Evolutionary conservation across 2,329 filamentous ascomycete species (phyloP).

Genomic region (Botryotinia convoluta): DNA sequence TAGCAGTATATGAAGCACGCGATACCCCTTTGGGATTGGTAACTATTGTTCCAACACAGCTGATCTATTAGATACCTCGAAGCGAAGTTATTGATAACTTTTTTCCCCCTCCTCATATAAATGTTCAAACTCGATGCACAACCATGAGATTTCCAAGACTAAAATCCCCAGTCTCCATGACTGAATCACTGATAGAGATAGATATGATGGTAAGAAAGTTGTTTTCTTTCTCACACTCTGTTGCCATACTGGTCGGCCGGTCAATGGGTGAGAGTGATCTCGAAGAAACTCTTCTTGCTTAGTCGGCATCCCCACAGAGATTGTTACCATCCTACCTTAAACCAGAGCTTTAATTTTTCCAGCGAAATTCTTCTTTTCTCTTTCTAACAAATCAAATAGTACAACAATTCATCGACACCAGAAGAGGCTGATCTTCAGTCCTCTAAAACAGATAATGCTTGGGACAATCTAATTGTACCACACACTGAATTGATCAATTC

Average conservation of each 20-base stretch:
- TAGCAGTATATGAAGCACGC: background rate
- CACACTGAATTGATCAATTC: background rate
- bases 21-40: background rate
- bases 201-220: conserved; percentile 9
- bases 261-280: background rate
- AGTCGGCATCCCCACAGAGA: background rate
- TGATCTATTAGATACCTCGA: background rate
- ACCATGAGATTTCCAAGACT: background rate
- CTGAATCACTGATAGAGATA: background rate
- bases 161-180: background rate
- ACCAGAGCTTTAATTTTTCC: background rate
- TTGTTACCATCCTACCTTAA: background rate
- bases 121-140: background rate
- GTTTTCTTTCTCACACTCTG: background rate
- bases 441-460: background rate
- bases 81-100: conserved; percentile 4
- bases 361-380: background rate
- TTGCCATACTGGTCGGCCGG: background rate
- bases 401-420: background rate
- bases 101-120: background rate
- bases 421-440: background rate
- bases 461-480: background rate
- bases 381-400: background rate
- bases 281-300: background rate
- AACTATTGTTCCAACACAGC: background rate